These are phyloP conservation scores for Colletotrichum simmondsii DNA, from an alignment of 2,329 filamentous ascomycete species.

Conservation along the genomic window DNA sequence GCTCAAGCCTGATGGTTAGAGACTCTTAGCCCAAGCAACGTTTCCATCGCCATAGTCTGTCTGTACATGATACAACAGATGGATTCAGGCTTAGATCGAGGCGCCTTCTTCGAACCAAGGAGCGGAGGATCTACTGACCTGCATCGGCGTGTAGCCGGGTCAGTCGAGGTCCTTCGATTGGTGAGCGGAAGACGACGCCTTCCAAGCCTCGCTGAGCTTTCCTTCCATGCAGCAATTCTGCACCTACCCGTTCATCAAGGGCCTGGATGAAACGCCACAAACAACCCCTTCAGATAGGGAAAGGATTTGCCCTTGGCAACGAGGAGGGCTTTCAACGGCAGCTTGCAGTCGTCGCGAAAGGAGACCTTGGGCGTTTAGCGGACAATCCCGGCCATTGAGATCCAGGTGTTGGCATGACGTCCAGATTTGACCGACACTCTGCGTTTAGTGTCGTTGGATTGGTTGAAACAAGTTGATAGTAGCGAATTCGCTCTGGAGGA, in stretches of 20 bases:
- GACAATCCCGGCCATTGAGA: slow-evolving; percentile 45
- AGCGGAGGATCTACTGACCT: slow-evolving; percentile 24
- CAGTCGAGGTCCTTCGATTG: slow-evolving; percentile 23
- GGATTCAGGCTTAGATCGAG: slow-evolving; percentile 2
- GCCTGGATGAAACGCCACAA: slow-evolving; percentile 59
- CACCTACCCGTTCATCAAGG: slow-evolving; percentile 59
- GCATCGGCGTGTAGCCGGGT: slow-evolving; percentile 19
- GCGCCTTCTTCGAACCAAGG: slow-evolving; percentile 11
- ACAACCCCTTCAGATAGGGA: slow-evolving; percentile 53
- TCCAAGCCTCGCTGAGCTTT: slow-evolving; percentile 43
- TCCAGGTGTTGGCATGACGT: slow-evolving; percentile 39
- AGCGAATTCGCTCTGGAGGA: background rate
- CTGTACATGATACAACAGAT: slow-evolving; percentile 7
- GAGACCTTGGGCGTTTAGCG: slow-evolving; percentile 46
- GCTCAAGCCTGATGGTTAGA: background rate
- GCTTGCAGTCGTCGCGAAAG: slow-evolving; percentile 49
- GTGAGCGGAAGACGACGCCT: slow-evolving; percentile 25
- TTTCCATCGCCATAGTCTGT: background rate
- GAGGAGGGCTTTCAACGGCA: slow-evolving; percentile 50
- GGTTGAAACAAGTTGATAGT: slow-evolving; percentile 18
- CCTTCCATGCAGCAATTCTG: slow-evolving; percentile 57
- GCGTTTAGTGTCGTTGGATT: slow-evolving; percentile 31
- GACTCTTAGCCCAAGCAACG: background rate
- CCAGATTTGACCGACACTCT: slow-evolving; percentile 38
- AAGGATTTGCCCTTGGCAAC: slow-evolving; percentile 48